phyloP scores from a whole-genome alignment of 176 grass and related monocot genomes.

The Raddia distichophylla region DNA sequence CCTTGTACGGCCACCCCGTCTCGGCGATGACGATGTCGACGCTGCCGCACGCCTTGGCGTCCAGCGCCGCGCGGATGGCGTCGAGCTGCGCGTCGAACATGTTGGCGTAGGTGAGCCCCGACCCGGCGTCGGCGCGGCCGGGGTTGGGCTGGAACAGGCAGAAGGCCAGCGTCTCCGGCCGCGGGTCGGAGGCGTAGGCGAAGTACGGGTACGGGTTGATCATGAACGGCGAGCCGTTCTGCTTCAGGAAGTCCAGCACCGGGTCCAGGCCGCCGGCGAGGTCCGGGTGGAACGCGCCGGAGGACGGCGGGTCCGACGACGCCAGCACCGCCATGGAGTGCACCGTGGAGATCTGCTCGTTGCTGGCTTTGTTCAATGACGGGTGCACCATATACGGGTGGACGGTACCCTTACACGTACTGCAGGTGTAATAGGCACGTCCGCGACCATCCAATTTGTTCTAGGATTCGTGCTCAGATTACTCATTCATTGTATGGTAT shows the following conservation, averaged over 20 bases:
- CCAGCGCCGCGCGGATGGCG: slow-evolving; percentile 74
- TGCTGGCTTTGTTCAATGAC: slow-evolving; percentile 13
- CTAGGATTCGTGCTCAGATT: no score
- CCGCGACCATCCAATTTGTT: no score
- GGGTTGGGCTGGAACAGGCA: slow-evolving; percentile 95
- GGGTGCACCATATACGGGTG: neutral
- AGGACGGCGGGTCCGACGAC: slow-evolving; percentile 84
- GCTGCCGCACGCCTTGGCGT: slow-evolving; percentile 61
- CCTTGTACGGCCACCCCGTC: slow-evolving; percentile 96
- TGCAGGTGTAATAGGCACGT: no score
- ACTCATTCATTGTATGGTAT: no score
- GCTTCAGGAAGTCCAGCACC: slow-evolving; percentile 80
- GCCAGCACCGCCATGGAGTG: slow-evolving; percentile 86
- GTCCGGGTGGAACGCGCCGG: slow-evolving; percentile 71
- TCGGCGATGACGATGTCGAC: slow-evolving; percentile 93
- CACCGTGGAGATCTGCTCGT: slow-evolving; percentile 73
- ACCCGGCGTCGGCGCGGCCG: slow-evolving; percentile 69
- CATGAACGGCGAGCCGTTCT: slow-evolving; percentile 83
- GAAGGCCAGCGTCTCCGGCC: slow-evolving; percentile 90
- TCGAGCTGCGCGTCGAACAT: slow-evolving; percentile 99
- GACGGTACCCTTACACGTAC: no score
- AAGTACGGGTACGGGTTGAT: slow-evolving; percentile 99
- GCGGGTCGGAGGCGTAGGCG: slow-evolving; percentile 80
- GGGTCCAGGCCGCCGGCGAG: slow-evolving; percentile 60
- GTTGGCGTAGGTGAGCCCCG: slow-evolving; percentile 85